Evolutionary conservation across 164 flowering plant species (phyloP).

Genomic region (Pachysandra terminalis): DNA sequence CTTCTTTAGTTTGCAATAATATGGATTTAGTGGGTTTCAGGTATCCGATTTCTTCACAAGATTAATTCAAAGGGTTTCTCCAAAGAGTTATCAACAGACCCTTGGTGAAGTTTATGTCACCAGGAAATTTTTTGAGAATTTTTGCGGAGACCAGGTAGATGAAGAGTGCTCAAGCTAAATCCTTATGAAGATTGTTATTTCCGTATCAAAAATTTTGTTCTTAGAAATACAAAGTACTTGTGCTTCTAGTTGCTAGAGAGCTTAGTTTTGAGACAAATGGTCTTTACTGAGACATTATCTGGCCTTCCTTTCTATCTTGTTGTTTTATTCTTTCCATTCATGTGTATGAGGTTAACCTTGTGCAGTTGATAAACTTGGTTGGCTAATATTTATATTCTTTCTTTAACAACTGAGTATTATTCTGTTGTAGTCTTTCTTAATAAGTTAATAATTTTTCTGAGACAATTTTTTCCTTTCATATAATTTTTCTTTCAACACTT

Average conservation of each 20-base stretch:
- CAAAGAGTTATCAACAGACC: slow-evolving; percentile 97
- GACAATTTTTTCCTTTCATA: not conserved
- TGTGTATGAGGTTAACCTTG: too few species aligned
- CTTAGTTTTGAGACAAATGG: not conserved
- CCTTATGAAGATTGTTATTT: not conserved
- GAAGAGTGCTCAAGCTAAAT: not conserved
- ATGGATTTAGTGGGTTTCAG: slow-evolving; percentile 32
- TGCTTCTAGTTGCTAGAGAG: too few species aligned
- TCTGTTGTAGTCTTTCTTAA: not conserved
- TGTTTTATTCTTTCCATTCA: too few species aligned
- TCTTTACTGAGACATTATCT: not conserved
- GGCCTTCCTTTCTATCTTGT: too few species aligned
- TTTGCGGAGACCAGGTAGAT: slow-evolving; percentile 92
- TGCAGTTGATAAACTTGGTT: too few species aligned
- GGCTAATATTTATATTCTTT: not conserved
- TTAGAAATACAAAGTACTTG: too few species aligned
- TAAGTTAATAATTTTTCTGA: not conserved
- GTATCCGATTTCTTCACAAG: slow-evolving; percentile 81
- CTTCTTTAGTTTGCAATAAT: slow-evolving; percentile 3
- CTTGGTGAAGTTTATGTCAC: slow-evolving; percentile 79
- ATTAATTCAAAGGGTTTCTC: slow-evolving; percentile 89
- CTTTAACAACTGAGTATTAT: not conserved
- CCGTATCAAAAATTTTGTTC: not conserved
- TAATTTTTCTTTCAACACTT: not conserved
- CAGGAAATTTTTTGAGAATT: slow-evolving; percentile 85